A percentile compares a stretch with the other conserved stretches of the same genome.
Evolutionary conservation across 2,329 filamentous ascomycete species (phyloP).

Genomic region (Colletotrichum costaricense): DNA sequence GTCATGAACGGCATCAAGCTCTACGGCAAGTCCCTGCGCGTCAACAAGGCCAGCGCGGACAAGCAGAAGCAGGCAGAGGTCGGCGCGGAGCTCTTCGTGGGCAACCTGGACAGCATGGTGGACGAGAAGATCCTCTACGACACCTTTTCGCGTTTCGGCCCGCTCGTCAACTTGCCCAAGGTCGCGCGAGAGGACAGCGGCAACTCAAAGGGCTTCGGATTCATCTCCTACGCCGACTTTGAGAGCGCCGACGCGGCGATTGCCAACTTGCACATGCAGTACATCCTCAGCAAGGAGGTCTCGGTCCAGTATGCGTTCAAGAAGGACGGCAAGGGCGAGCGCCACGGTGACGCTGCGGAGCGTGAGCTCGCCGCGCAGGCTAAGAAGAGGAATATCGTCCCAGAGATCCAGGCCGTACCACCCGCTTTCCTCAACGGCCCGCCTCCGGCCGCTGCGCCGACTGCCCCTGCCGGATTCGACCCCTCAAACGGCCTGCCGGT

Average conservation of each 20-base stretch:
- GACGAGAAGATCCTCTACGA: constrained; percentile 97
- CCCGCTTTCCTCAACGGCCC: constrained; percentile 71
- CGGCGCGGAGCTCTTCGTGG: constrained; percentile 95
- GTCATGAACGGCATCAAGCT: constrained; percentile 97
- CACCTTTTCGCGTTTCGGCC: constrained; percentile 91
- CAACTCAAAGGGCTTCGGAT: constrained; percentile 94
- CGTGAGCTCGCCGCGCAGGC: constrained; percentile 91
- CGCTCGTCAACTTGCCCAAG: constrained; percentile 86
- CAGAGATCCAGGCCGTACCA: constrained; percentile 80
- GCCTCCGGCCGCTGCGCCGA: constrained; percentile 38
- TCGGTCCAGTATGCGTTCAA: constrained; percentile 99
- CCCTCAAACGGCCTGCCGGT: constrained; percentile 43
- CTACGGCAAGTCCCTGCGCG: constrained; percentile 93
- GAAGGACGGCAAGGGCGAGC: constrained; percentile 97
- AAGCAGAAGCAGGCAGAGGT: constrained; percentile 95
- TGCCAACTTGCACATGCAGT: constrained; percentile 93
- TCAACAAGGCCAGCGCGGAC: constrained; percentile 93
- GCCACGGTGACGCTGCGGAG: constrained; percentile 95
- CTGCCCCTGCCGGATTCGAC: constrained; percentile 48
- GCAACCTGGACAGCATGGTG: constrained; percentile 93
- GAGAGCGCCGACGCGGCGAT: constrained; percentile 94
- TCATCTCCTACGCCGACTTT: constrained; percentile 93
- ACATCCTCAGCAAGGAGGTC: constrained; percentile 96
- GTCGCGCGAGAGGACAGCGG: constrained; percentile 91
- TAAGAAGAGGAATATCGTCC: constrained; percentile 92